These are phyloP conservation scores for Lepidium didymum DNA, from an alignment of 345 rosid genomes.

Conservation along the genomic window DNA sequence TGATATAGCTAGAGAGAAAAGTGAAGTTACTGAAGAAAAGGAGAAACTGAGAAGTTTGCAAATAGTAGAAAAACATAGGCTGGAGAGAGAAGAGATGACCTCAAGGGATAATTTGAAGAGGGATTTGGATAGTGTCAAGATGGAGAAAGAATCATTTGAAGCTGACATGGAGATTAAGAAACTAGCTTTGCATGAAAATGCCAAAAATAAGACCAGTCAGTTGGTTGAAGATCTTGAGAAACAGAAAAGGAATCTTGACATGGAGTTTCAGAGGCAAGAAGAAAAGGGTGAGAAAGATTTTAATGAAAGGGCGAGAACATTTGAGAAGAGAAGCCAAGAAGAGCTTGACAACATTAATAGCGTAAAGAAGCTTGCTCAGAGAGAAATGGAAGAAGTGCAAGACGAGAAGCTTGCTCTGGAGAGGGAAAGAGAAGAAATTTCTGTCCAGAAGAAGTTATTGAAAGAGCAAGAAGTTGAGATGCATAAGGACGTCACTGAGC, in stretches of 20 bases:
- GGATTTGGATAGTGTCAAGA: conserved; percentile 45
- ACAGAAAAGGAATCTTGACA: conserved; percentile 42
- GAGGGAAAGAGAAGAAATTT: conserved; percentile 45
- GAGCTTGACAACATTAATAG: conserved; percentile 34
- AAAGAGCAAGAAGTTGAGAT: conserved; percentile 50
- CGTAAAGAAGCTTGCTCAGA: conserved; percentile 44
- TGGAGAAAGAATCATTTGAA: conserved; percentile 65
- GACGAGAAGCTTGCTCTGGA: conserved; percentile 38
- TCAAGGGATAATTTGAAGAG: conserved; percentile 34
- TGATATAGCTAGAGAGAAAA: conserved; percentile 37
- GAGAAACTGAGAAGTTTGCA: conserved; percentile 36
- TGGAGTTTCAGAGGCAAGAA: conserved; percentile 33
- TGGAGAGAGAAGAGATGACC: conserved; percentile 46
- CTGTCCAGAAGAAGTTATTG: conserved; percentile 42
- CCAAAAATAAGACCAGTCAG: conserved; percentile 36
- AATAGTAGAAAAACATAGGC: conserved; percentile 42
- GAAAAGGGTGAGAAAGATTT: conserved; percentile 52
- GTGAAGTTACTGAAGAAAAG: conserved; percentile 41
- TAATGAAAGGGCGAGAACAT: conserved; percentile 36
- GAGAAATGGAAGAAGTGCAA: conserved; percentile 46
- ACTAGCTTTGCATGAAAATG: conserved; percentile 40
- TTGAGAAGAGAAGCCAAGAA: conserved; percentile 40
- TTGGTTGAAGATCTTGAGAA: conserved; percentile 51
- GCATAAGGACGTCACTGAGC: conserved; percentile 56
- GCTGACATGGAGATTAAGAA: conserved; percentile 46